Evolutionary conservation across 345 rosid genomes (phyloP).

Genomic region (Anastatica hierochuntica): DNA sequence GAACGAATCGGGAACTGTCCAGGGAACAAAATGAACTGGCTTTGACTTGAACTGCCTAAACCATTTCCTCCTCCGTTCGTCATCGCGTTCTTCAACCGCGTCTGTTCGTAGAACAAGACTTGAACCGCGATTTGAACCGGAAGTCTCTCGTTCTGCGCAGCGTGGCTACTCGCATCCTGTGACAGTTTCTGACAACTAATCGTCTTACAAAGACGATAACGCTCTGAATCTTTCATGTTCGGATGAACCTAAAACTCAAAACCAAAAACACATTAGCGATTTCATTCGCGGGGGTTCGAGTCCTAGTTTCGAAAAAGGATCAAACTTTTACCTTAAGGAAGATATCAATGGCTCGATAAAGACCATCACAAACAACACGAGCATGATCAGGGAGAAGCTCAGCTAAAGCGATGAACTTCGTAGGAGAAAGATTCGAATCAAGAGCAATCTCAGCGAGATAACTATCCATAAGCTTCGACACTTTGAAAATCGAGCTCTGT

Average conservation of each 20-base stretch:
- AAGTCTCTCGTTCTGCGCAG: constrained; percentile 87
- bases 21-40: constrained; percentile 76
- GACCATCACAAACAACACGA: constrained; percentile 72
- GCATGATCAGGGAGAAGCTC: constrained; percentile 95
- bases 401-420: constrained; percentile 71
- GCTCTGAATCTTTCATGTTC: constrained; percentile 76
- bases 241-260: constrained; percentile 81
- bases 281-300: too few relatives aligned
- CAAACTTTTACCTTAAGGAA: constrained; percentile 84
- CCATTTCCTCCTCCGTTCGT: too few relatives aligned
- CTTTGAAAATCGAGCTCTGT: constrained; percentile 87
- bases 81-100: constrained; percentile 94
- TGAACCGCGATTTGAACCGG: constrained; percentile 98
- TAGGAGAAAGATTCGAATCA: constrained; percentile 58
- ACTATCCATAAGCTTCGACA: constrained; percentile 75
- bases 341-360: constrained; percentile 85
- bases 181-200: constrained; percentile 89
- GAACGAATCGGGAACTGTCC: constrained; percentile 43
- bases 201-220: constrained; percentile 84
- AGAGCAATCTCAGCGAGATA: constrained; percentile 87
- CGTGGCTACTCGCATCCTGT: constrained; percentile 98
- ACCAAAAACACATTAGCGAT: too few relatives aligned
- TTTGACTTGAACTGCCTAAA: constrained; percentile 33
- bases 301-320: too few relatives aligned
- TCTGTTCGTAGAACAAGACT: constrained; percentile 84